Evolutionary conservation across 2,329 filamentous ascomycete genomes (phyloP).

Genomic region (Immersiporthe knoxdaviesiana): DNA sequence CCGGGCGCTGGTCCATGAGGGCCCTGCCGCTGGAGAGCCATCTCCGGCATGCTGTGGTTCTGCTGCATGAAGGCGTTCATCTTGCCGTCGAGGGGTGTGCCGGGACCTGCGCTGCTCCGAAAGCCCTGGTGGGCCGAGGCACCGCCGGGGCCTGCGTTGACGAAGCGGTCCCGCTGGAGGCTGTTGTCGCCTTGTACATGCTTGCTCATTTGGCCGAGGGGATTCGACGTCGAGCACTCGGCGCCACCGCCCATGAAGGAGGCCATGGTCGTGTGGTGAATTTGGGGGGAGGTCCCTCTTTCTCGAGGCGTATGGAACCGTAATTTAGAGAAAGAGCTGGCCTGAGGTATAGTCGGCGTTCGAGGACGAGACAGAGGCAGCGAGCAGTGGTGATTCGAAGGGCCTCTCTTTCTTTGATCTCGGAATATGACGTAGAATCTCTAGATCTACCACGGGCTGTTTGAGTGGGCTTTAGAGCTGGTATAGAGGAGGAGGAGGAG

Average conservation of each 20-base stretch:
- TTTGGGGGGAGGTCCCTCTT: too few species aligned
- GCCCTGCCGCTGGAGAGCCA: slow-evolving; percentile 38
- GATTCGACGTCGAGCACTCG: slow-evolving; percentile 97
- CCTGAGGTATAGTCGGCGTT: neutral
- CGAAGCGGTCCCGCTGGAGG: slow-evolving; percentile 85
- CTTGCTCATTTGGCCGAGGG: slow-evolving; percentile 95
- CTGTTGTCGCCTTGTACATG: slow-evolving; percentile 96
- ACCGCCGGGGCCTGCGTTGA: slow-evolving; percentile 70
- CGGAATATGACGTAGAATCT: neutral
- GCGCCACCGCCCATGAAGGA: slow-evolving; percentile 87
- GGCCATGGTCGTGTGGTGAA: slow-evolving; percentile 59
- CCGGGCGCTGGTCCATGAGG: slow-evolving; percentile 32
- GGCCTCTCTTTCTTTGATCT: neutral
- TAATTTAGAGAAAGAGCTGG: too few species aligned
- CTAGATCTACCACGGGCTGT: neutral
- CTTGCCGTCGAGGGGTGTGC: slow-evolving; percentile 47
- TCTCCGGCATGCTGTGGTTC: slow-evolving; percentile 61
- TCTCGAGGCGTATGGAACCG: neutral
- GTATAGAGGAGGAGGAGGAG: neutral
- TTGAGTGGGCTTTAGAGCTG: neutral
- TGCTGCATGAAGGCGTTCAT: slow-evolving; percentile 93
- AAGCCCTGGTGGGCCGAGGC: slow-evolving; percentile 25
- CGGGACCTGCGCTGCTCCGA: slow-evolving; percentile 24
- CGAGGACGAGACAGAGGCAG: neutral
- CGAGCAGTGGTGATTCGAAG: neutral